phyloP scores from a whole-genome alignment of 352 stramenopile genomes.

The Pythium oligandrum region DNA sequence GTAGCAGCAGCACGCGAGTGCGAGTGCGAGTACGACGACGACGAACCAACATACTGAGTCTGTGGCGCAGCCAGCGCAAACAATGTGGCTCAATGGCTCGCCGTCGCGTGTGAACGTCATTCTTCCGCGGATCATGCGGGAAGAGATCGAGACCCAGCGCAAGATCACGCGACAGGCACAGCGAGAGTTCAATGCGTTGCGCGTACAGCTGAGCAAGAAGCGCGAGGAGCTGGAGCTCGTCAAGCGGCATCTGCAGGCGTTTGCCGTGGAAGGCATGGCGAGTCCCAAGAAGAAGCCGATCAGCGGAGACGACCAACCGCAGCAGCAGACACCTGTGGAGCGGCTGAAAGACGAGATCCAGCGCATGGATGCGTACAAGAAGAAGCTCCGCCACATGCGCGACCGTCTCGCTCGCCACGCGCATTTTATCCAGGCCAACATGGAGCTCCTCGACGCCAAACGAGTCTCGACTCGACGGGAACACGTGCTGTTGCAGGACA shows the following conservation, averaged over 20 bases:
- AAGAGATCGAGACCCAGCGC: slow-evolving; percentile 58
- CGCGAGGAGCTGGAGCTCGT: slow-evolving; percentile 34
- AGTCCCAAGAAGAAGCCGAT: too few species aligned
- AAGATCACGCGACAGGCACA: slow-evolving; percentile 36
- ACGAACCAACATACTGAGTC: too few species aligned
- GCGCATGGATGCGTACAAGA: slow-evolving; percentile 50
- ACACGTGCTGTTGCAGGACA: slow-evolving; percentile 27
- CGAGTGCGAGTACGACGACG: too few species aligned
- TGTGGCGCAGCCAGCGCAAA: not conserved
- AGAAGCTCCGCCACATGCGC: slow-evolving; percentile 40
- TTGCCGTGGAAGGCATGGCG: slow-evolving; percentile 12
- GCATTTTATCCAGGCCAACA: slow-evolving; percentile 32
- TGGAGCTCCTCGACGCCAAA: slow-evolving; percentile 26
- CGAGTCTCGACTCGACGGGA: slow-evolving; percentile 22
- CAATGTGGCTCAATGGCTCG: not conserved
- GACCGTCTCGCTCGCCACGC: slow-evolving; percentile 32
- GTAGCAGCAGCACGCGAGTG: too few species aligned
- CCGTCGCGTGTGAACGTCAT: slow-evolving; percentile 7
- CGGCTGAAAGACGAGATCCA: slow-evolving; percentile 38
- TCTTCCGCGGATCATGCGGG: slow-evolving; percentile 33
- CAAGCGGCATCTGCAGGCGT: slow-evolving; percentile 27
- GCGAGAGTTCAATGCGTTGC: slow-evolving; percentile 36
- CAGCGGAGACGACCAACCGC: slow-evolving; percentile 4
- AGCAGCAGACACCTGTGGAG: slow-evolving; percentile 2
- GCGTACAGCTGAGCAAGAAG: slow-evolving; percentile 26